Conservation (phyloP, 2,329 filamentous ascomycete species). For the Claviceps arundinis region DNA sequence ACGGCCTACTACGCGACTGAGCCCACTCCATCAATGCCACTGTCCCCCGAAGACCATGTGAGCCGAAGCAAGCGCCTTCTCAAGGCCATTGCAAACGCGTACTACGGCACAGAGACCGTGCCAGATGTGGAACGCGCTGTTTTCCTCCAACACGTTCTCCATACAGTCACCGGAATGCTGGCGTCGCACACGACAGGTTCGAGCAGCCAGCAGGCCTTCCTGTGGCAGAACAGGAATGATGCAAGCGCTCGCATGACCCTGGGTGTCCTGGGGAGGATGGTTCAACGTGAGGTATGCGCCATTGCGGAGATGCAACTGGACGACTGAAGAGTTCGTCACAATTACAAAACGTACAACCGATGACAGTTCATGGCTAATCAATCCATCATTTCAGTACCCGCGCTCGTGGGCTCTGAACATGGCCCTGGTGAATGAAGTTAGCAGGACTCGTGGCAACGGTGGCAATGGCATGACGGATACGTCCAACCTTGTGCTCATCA, state of each 20-base stretch:
- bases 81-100: constrained; percentile 11
- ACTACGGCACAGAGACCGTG: constrained; percentile 10
- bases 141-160: constrained; percentile 16
- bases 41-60: constrained; percentile 14
- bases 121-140: constrained; percentile 14
- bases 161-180: constrained; percentile 12
- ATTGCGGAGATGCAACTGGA: neutral
- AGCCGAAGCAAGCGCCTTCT: constrained; percentile 15
- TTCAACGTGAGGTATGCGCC: constrained; percentile 13
- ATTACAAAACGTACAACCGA: too few relatives aligned
- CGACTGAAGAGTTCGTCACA: too few relatives aligned
- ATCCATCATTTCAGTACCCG: constrained; percentile 9
- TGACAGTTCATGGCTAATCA: neutral
- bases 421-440: constrained; percentile 9
- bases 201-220: constrained; percentile 5
- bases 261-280: constrained; percentile 9
- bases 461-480: constrained; percentile 6
- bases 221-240: constrained; percentile 8
- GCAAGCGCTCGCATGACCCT: constrained; percentile 6
- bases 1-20: constrained; percentile 14
- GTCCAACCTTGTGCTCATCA: constrained; percentile 14
- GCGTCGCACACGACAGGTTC: constrained; percentile 7
- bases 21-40: constrained; percentile 9
- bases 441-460: neutral
- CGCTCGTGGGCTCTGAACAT: constrained; percentile 15